A percentile compares a stretch with the other conserved stretches of the same genome.
phyloP scores from a whole-genome alignment of 78 protist species.

The Bigelowiella natans region DNA sequence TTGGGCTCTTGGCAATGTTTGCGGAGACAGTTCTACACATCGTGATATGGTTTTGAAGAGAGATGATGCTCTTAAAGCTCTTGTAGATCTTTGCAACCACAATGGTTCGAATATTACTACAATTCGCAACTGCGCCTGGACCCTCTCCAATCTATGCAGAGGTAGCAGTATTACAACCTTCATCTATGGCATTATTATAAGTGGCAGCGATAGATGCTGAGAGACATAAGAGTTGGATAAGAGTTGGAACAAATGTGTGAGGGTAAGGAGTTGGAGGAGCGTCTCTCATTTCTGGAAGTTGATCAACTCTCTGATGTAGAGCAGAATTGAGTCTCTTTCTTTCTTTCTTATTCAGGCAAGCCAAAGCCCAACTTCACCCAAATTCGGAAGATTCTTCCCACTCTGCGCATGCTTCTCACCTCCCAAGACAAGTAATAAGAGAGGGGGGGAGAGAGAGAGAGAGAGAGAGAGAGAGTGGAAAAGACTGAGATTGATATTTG shows the following conservation, averaged over 20 bases:
- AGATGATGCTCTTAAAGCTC: constrained; percentile 28
- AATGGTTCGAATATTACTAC: constrained; percentile 22
- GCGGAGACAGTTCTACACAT: constrained; percentile 79
- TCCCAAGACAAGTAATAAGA: not conserved
- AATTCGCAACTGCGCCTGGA: constrained; percentile 91
- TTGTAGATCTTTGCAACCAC: not conserved
- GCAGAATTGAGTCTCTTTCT: too few relatives aligned
- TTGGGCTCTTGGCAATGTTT: constrained; percentile 98
- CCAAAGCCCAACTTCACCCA: not conserved
- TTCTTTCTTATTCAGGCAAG: not conserved
- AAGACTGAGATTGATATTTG: too few relatives aligned
- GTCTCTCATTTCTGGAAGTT: too few relatives aligned
- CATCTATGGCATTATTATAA: too few relatives aligned
- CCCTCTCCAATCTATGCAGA: constrained; percentile 87
- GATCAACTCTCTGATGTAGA: too few relatives aligned
- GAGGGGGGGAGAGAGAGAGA: too few relatives aligned
- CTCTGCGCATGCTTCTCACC: not conserved
- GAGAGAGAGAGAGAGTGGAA: too few relatives aligned
- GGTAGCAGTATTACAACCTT: constrained; percentile 77
- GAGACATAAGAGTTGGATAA: too few relatives aligned
- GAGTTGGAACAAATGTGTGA: too few relatives aligned
- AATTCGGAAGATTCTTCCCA: not conserved
- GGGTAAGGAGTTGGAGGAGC: too few relatives aligned
- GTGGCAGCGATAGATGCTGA: too few relatives aligned
- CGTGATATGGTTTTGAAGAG: constrained; percentile 67